These are phyloP conservation scores for Ensete glaucum DNA, from an alignment of 176 grass and related monocot genomes.

Conservation along the genomic window DNA sequence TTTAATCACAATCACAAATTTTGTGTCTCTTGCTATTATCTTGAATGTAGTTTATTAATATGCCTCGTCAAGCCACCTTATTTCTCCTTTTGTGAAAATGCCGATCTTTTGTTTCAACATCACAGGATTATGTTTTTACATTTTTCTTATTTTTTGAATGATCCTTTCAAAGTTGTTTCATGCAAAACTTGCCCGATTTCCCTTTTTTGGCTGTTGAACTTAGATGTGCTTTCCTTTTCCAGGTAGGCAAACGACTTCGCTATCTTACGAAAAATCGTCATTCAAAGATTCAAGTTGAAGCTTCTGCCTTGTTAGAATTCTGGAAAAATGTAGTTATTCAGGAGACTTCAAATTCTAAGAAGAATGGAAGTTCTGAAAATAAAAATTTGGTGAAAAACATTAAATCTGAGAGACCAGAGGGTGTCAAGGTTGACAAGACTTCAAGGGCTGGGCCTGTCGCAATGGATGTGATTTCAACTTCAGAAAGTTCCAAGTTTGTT, in stretches of 20 bases:
- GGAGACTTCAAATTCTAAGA: constrained; percentile 12
- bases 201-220: background rate
- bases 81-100: too few relatives aligned
- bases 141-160: background rate
- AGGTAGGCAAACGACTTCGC: constrained; percentile 3
- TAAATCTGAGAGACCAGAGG: background rate
- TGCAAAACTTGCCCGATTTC: background rate
- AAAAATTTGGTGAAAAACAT: background rate
- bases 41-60: too few relatives aligned
- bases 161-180: background rate
- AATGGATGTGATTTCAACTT: constrained; percentile 4
- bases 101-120: too few relatives aligned
- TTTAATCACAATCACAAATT: too few relatives aligned
- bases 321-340: constrained; percentile 12
- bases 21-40: too few relatives aligned
- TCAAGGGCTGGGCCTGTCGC: background rate
- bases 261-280: constrained; percentile 1
- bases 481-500: background rate
- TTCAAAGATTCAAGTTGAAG: constrained; percentile 13
- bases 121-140: background rate
- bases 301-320: constrained; percentile 1
- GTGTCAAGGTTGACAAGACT: background rate
- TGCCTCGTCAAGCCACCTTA: too few relatives aligned
- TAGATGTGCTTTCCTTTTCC: background rate
- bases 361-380: background rate